These are phyloP conservation scores for Saxophila tyrrhenica DNA, from an alignment of 495 filamentous ascomycete genomes.

Conservation along the genomic window DNA sequence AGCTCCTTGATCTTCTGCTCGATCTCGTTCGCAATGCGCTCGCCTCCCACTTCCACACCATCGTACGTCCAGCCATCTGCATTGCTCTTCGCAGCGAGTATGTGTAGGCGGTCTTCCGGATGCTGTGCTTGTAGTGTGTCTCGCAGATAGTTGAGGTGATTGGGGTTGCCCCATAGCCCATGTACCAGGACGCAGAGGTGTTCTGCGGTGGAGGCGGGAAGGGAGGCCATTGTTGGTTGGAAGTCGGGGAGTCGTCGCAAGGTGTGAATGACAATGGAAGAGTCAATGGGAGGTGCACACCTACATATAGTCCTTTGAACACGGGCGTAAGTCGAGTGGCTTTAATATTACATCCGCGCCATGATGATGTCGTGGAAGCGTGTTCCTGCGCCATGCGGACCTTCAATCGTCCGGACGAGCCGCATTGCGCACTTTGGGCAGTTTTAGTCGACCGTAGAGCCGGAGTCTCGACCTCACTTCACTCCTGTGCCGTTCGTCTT, in stretches of 20 bases:
- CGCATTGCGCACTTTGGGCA: no score
- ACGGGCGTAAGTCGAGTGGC: neutral
- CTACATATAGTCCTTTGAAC: neutral
- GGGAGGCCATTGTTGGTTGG: neutral
- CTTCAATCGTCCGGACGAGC: no score
- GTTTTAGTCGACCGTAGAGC: no score
- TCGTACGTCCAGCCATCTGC: conserved; percentile 81
- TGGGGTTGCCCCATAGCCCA: conserved; percentile 88
- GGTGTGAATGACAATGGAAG: neutral
- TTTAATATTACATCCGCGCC: neutral
- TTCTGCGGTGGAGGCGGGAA: conserved; percentile 33
- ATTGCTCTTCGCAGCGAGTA: conserved; percentile 70
- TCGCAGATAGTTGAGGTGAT: conserved; percentile 63
- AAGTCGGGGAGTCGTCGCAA: conserved; percentile 1
- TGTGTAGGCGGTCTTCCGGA: conserved; percentile 52
- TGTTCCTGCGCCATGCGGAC: no score
- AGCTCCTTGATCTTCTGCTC: conserved; percentile 66
- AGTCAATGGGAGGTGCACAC: neutral
- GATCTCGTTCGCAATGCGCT: conserved; percentile 78
- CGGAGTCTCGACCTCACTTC: no score
- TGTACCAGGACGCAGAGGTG: conserved; percentile 94
- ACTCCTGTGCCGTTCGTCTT: no score
- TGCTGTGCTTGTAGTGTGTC: conserved; percentile 54
- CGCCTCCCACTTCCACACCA: conserved; percentile 81
- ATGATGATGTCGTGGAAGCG: conserved; percentile 1